Percentiles rank a stretch among this genome's conserved stretches.
These are phyloP conservation scores for Cystoderma amianthinum DNA, from an alignment of 768 basidiomycete genomes.

Conservation along the genomic window DNA sequence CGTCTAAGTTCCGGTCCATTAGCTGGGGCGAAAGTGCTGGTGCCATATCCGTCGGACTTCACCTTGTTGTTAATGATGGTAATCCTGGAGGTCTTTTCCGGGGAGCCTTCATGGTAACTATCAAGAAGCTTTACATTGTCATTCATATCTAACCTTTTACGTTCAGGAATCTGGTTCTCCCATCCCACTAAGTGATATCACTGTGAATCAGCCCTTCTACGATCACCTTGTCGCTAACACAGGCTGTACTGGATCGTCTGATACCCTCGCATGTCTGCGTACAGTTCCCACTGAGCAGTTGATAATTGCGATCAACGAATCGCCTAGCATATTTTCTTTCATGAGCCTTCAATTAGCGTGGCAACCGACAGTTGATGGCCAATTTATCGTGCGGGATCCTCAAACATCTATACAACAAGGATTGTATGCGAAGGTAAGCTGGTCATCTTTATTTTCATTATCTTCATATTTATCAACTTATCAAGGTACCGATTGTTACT, in stretches of 20 bases:
- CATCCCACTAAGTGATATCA: slow-evolving; percentile 5
- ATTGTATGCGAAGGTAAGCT: slow-evolving; percentile 19
- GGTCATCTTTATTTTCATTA: neutral
- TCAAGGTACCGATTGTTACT: slow-evolving; percentile 14
- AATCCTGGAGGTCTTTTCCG: slow-evolving; percentile 10
- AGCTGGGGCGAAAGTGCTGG: slow-evolving; percentile 18
- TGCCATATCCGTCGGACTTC: slow-evolving; percentile 11
- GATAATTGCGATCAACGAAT: slow-evolving; percentile 20
- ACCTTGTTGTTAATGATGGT: slow-evolving; percentile 11
- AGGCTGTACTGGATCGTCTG: slow-evolving; percentile 15
- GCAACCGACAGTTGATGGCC: slow-evolving; percentile 28
- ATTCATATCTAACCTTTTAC: neutral
- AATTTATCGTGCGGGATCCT: slow-evolving; percentile 21
- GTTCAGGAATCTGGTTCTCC: slow-evolving; percentile 15
- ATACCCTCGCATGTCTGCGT: slow-evolving; percentile 26
- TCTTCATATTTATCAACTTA: slow-evolving; percentile 5
- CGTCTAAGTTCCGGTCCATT: neutral
- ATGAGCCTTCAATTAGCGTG: slow-evolving; percentile 20
- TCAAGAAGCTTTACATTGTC: neutral
- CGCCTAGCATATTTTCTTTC: slow-evolving; percentile 17
- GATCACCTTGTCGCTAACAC: slow-evolving; percentile 22
- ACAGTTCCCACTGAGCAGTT: slow-evolving; percentile 21
- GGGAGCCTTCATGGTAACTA: slow-evolving; percentile 14
- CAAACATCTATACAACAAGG: slow-evolving; percentile 21
- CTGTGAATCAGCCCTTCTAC: slow-evolving; percentile 13